phyloP scores from a whole-genome alignment of 73 alveolate species.

The Symbiodinium pilosum region DNA sequence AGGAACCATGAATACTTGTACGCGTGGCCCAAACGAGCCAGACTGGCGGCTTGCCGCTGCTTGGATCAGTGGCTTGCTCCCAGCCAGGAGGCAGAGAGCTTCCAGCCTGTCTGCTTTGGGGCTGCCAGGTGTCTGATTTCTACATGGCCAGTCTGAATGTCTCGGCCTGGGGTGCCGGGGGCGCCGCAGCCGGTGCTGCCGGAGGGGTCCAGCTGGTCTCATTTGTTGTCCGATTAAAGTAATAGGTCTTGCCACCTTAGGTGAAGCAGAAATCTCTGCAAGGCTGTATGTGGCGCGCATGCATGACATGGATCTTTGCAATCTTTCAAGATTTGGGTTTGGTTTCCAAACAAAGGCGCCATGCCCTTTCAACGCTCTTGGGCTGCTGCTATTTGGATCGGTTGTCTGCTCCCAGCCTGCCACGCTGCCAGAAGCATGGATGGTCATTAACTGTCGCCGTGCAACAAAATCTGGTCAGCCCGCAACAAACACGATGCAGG shows the following conservation, averaged over 20 bases:
- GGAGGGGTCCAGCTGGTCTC: constrained; percentile 72
- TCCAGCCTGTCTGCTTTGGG: neutral
- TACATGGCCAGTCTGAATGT: too few relatives aligned
- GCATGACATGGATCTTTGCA: too few relatives aligned
- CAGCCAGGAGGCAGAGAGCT: neutral
- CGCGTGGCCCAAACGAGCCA: neutral
- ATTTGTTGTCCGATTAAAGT: constrained; percentile 58
- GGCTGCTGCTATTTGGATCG: neutral
- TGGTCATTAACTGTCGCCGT: too few relatives aligned
- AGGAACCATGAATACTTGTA: too few relatives aligned
- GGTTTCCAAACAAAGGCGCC: too few relatives aligned
- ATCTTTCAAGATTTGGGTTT: too few relatives aligned
- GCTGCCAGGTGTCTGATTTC: too few relatives aligned
- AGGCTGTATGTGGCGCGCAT: too few relatives aligned
- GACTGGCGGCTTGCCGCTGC: neutral
- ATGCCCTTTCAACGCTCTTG: neutral
- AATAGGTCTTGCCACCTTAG: constrained; percentile 53
- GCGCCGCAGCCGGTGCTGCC: constrained; percentile 20
- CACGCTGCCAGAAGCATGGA: neutral
- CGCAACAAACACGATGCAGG: too few relatives aligned
- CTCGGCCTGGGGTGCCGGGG: constrained; percentile 9
- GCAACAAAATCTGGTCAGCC: too few relatives aligned
- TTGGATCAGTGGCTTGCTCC: constrained; percentile 9
- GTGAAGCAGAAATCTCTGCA: neutral
- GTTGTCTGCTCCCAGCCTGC: neutral